These are phyloP conservation scores for Sextonia rubra DNA, from an alignment of 164 flowering plant species.

Conservation along the genomic window DNA sequence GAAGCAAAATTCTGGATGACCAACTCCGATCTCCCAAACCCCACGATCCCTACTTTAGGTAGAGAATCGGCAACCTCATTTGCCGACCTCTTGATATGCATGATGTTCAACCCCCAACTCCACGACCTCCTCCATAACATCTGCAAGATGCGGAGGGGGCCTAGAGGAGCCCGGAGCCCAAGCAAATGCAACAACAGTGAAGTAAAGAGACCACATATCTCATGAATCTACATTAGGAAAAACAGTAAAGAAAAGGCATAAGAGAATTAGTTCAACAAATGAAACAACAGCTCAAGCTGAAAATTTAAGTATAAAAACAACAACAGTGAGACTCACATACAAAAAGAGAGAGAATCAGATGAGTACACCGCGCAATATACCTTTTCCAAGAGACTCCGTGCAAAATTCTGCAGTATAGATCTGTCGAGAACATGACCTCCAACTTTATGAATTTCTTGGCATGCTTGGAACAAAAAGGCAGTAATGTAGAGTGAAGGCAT, in stretches of 20 bases:
- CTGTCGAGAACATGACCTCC: constrained; percentile 98
- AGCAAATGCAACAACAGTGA: no score
- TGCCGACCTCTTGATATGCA: no score
- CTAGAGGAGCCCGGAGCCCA: no score
- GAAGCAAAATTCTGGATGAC: no score
- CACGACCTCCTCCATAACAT: no score
- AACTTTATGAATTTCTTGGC: constrained; percentile 86
- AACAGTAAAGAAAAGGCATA: neutral
- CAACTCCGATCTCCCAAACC: no score
- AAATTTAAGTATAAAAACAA: neutral
- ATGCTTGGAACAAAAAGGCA: constrained; percentile 75
- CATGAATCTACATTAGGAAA: no score
- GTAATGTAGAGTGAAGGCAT: constrained; percentile 83
- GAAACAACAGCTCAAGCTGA: neutral
- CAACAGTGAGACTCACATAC: neutral
- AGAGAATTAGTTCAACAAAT: neutral
- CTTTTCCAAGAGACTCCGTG: constrained; percentile 62
- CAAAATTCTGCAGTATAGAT: constrained; percentile 66
- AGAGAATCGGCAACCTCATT: no score
- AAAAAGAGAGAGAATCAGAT: neutral
- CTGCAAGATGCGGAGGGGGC: no score
- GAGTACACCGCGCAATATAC: constrained; percentile 26
- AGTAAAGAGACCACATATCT: no score
- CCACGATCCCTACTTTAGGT: no score
- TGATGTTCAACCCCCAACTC: no score